Evolutionary conservation across 2,329 filamentous ascomycete genomes (phyloP).

Genomic region (Plectosphaerella plurivora): DNA sequence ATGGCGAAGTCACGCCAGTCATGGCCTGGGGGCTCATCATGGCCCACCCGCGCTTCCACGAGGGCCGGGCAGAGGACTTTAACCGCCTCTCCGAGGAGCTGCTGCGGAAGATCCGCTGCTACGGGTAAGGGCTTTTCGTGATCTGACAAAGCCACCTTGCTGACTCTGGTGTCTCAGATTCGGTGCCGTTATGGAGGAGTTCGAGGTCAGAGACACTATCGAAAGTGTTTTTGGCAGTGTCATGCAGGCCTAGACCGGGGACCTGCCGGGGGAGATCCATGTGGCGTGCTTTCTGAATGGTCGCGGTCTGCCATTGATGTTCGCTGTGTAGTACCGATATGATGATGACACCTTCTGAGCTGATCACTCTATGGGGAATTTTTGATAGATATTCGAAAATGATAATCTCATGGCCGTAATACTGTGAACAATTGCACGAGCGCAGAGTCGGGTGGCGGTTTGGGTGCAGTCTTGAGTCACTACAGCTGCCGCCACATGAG

Average conservation of each 20-base stretch:
- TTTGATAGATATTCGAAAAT: background rate
- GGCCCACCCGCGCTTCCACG: slow-evolving; percentile 62
- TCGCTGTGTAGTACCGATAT: too few species aligned
- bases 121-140: slow-evolving; percentile 69
- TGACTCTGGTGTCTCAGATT: slow-evolving; percentile 36
- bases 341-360: too few species aligned
- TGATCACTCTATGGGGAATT: background rate
- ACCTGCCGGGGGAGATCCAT: background rate
- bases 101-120: slow-evolving; percentile 79
- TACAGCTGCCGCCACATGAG: slow-evolving; percentile 6
- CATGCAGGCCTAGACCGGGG: background rate
- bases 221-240: slow-evolving; percentile 58
- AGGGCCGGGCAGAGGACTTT: slow-evolving; percentile 66
- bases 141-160: background rate
- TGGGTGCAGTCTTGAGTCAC: background rate
- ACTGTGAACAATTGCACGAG: background rate
- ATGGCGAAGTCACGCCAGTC: slow-evolving; percentile 89
- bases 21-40: slow-evolving; percentile 89
- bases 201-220: slow-evolving; percentile 73
- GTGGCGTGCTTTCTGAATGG: background rate
- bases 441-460: background rate
- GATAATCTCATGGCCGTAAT: background rate
- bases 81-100: slow-evolving; percentile 68
- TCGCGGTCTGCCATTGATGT: too few species aligned
- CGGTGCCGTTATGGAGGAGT: slow-evolving; percentile 61